Evolutionary conservation across 2,329 filamentous ascomycete genomes (phyloP).

Genomic region (Neonectria magnoliae): DNA sequence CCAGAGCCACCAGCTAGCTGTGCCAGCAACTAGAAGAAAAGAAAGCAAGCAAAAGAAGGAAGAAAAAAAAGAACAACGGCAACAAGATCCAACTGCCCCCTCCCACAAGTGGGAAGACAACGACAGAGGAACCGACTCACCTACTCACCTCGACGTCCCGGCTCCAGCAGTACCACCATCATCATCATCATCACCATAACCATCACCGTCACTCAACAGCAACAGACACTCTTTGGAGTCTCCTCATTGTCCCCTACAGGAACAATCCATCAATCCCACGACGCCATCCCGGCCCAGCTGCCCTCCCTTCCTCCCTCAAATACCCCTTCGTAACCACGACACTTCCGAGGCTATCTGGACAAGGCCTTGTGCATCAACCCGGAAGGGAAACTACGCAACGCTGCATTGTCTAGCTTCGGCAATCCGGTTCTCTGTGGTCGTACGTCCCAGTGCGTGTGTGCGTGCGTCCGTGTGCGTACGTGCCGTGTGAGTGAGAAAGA

Average conservation of each 20-base stretch:
- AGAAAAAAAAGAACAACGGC: background rate
- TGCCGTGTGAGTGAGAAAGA: background rate
- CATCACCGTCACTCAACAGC: background rate
- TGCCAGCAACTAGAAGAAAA: background rate
- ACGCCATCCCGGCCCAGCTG: background rate
- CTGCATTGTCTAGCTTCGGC: background rate
- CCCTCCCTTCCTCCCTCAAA: no score
- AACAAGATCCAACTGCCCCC: background rate
- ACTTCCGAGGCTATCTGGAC: background rate
- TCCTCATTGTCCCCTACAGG: background rate
- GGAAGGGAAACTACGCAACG: background rate
- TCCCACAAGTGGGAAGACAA: background rate
- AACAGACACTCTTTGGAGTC: background rate
- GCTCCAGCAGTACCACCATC: background rate
- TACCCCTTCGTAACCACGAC: background rate
- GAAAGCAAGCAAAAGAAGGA: background rate
- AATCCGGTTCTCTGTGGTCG: background rate
- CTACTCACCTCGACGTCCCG: background rate
- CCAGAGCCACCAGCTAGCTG: background rate
- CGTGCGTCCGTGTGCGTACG: background rate
- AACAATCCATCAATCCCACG: background rate
- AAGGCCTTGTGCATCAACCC: background rate
- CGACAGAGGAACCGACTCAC: background rate
- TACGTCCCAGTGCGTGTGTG: background rate
- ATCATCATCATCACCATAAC: background rate